Evolutionary conservation across 1,284 basidiomycete species (phyloP), one percentile per base, ranked within the genome.

Genomic region (Meira nashicola): DNA sequence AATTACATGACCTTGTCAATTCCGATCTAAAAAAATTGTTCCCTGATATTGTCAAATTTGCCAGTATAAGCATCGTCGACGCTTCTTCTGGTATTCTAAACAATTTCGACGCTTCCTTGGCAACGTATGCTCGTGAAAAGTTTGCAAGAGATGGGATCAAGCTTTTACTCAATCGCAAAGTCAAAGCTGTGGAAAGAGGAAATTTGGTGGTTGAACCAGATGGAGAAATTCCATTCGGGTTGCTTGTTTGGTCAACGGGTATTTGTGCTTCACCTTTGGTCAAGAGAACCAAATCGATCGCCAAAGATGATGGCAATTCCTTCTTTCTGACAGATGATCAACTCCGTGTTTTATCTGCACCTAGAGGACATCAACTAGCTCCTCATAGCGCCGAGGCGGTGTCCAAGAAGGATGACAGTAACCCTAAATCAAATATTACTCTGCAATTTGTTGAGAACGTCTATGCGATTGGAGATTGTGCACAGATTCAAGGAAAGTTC

Each of bases 231-330:
- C 86, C 85, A 12, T 89, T 87, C 73, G 90, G 90, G 14, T 80
- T 92, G 40, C 83, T 90, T 5, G 89, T 93, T 17, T 92, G 90
- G 91, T 87, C 21, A 66, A 91, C 90, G 4, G 89, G 89, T 1
- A 82, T 92, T 8, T 83, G 88, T 9, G 85, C 88, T 2, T 91
- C 91, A 71, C 89, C 89, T 8, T 80, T 92, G 44, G 83, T 92
- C 50, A 78, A 83, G 57, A 81, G 82, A 0, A 84, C 90, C 51
- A 77, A 79, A 3, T 85, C 61, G 0, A 76, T 90, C 5, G 72
- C 85, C 40, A 88, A 87, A 19, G 82, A 88, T 72, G 81, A 84
- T 8, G 81, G 85, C 58, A 81, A 89, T 38, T 85, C 86, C 57
- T 82, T 86, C 9, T 76, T 89, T 49, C 82, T 69, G 1, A 71